Evolutionary conservation across 495 filamentous ascomycete genomes (phyloP).

Genomic region (Lichenothelia convexa): DNA sequence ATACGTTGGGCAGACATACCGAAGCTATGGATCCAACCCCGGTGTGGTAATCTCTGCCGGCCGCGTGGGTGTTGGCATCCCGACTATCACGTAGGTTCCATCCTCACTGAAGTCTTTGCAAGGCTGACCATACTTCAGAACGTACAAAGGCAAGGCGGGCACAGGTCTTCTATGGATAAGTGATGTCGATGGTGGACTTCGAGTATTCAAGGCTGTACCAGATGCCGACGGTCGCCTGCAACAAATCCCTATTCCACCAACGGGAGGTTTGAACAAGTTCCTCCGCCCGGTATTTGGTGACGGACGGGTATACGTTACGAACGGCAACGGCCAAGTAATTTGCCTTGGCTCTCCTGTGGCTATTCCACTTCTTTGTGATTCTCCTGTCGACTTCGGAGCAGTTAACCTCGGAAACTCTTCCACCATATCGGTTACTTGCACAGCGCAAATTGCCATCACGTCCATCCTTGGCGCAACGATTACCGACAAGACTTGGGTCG

Average conservation of each 20-base stretch:
- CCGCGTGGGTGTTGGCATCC: constrained; percentile 23
- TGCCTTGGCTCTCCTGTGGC: constrained; percentile 19
- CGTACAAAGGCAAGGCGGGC: constrained; percentile 23
- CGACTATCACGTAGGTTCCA: constrained; percentile 25
- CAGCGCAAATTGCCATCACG: constrained; percentile 18
- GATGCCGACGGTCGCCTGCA: constrained; percentile 20
- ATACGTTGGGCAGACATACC: constrained; percentile 20
- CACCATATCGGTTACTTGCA: constrained; percentile 19
- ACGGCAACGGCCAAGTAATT: constrained; percentile 21
- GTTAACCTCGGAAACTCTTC: constrained; percentile 17
- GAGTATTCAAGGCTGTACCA: constrained; percentile 23
- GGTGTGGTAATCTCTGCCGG: constrained; percentile 19
- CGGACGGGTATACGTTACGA: constrained; percentile 25
- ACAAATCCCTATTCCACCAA: constrained; percentile 22
- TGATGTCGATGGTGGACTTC: constrained; percentile 21
- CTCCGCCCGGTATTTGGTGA: constrained; percentile 31
- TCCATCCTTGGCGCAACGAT: constrained; percentile 15
- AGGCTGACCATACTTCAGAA: too few relatives aligned
- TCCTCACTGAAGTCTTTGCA: too few relatives aligned
- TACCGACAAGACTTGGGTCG: constrained; percentile 14
- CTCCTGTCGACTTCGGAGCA: constrained; percentile 25
- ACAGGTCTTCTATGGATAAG: constrained; percentile 24
- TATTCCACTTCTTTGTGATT: constrained; percentile 10
- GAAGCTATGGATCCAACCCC: too few relatives aligned
- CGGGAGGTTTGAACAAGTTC: constrained; percentile 27